A percentile compares a stretch with the other conserved stretches of the same genome.
Conservation (phyloP, 148 eudicot genomes). For the Salicornia ramosissima region DNA sequence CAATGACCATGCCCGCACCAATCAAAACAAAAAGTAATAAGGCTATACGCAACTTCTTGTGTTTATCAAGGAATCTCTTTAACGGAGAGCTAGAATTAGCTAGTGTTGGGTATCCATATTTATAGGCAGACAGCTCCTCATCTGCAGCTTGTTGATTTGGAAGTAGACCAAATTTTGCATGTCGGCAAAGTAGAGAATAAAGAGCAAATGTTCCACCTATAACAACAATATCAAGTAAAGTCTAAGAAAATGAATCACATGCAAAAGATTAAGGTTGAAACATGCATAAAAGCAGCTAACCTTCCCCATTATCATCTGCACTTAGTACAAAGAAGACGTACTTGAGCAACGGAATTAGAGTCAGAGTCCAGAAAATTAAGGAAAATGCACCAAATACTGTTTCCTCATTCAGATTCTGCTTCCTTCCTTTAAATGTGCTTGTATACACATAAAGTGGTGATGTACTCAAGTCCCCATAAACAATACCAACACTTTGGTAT, state of each 20-base stretch:
- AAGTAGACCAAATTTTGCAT: conserved; percentile 86
- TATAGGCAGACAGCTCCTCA: conserved; percentile 87
- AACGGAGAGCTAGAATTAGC: conserved; percentile 38
- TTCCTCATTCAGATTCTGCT: conserved; percentile 50
- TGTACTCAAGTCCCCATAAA: conserved; percentile 90
- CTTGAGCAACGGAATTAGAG: conserved; percentile 85
- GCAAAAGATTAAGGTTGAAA: not conserved
- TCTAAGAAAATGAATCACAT: not conserved
- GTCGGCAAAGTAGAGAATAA: conserved; percentile 90
- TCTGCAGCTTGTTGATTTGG: conserved; percentile 99
- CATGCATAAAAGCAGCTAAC: conserved; percentile 34
- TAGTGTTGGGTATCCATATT: conserved; percentile 47
- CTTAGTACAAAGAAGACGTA: conserved; percentile 65
- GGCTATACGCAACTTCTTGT: conserved; percentile 52
- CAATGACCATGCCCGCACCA: conserved; percentile 96
- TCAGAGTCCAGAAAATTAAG: conserved; percentile 84
- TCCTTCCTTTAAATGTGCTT: conserved; percentile 62
- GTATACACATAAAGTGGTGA: conserved; percentile 89
- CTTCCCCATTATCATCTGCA: conserved; percentile 98
- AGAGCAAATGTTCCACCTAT: conserved; percentile 97
- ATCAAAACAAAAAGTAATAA: conserved; percentile 66
- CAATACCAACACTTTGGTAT: conserved; percentile 92
- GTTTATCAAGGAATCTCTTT: conserved; percentile 82
- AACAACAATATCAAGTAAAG: conserved; percentile 10
- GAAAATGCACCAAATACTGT: conserved; percentile 86